A percentile compares a stretch with the other conserved stretches of the same genome.
Evolutionary conservation across 257 asterid species (phyloP).

Genomic region (Gentiana straminea): DNA sequence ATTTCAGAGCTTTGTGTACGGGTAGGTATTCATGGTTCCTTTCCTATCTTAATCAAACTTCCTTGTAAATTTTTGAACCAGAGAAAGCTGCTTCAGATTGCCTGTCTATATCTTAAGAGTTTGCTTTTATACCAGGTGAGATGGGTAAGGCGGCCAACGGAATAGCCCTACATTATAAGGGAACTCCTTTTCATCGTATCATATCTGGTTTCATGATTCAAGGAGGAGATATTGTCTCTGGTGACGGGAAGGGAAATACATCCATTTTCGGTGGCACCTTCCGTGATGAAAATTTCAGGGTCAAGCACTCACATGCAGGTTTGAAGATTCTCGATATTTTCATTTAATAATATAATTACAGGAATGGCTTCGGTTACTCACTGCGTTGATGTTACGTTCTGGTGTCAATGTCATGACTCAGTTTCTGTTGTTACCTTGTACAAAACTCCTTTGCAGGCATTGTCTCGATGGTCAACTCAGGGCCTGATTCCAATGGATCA

Average conservation of each 20-base stretch:
- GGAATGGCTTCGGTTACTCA: too few relatives aligned
- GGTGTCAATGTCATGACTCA: background rate
- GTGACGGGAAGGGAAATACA: conserved; percentile 75
- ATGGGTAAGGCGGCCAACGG: conserved; percentile 73
- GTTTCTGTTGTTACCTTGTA: background rate
- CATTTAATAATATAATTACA: too few relatives aligned
- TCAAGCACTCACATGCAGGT: conserved; percentile 82
- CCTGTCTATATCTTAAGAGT: background rate
- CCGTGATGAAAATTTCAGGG: conserved; percentile 80
- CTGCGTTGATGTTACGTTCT: too few relatives aligned
- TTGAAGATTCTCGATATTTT: background rate
- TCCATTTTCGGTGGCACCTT: conserved; percentile 53
- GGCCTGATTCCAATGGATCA: conserved; percentile 89
- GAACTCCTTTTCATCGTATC: conserved; percentile 88
- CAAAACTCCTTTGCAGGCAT: conserved; percentile 35
- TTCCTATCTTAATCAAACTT: background rate
- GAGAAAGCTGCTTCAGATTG: background rate
- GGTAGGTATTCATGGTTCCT: conserved; percentile 37
- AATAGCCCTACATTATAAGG: conserved; percentile 70
- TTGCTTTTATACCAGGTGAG: conserved; percentile 51
- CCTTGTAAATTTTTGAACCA: conserved; percentile 4
- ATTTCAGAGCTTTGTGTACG: conserved; percentile 95
- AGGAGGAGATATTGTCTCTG: conserved; percentile 82
- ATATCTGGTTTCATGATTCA: conserved; percentile 99
- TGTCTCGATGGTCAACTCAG: conserved; percentile 89